Percentiles rank a stretch among this genome's conserved stretches.
Conservation (phyloP, 192 early-diverging fungal genomes). For the Gaertneriomyces semiglobifer region DNA sequence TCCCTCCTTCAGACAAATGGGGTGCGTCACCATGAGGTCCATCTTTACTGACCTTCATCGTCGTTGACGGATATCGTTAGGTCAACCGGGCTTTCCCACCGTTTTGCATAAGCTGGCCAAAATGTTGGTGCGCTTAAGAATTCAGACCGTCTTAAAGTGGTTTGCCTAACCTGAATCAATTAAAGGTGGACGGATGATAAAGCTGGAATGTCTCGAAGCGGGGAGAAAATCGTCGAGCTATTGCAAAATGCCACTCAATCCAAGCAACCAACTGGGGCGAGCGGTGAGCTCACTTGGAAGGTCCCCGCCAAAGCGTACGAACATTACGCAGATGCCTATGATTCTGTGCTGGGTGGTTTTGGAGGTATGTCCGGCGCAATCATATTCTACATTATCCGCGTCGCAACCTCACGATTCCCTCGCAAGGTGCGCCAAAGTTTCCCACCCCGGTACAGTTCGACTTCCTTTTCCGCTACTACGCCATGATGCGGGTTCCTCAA, state of each 20-base stretch:
- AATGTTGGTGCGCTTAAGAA: constrained; percentile 13
- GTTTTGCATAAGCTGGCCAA: constrained; percentile 23
- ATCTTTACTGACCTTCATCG: neutral
- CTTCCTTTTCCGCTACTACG: constrained; percentile 52
- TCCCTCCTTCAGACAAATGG: constrained; percentile 28
- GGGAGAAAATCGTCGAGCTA: constrained; percentile 39
- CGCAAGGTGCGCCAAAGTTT: constrained; percentile 55
- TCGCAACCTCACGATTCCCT: neutral
- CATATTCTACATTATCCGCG: neutral
- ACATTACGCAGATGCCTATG: constrained; percentile 40
- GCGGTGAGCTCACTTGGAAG: constrained; percentile 10
- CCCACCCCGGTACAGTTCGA: constrained; percentile 54
- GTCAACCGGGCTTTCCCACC: constrained; percentile 32
- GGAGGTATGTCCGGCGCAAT: constrained; percentile 12
- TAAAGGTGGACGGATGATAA: constrained; percentile 38
- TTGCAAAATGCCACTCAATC: constrained; percentile 26
- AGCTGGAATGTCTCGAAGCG: constrained; percentile 32
- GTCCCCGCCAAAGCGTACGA: constrained; percentile 37
- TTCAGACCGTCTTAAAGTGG: neutral
- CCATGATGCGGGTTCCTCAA: constrained; percentile 15
- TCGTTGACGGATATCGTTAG: constrained; percentile 4
- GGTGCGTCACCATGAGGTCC: neutral
- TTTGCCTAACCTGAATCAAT: neutral
- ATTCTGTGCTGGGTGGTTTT: constrained; percentile 54
- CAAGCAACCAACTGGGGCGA: neutral